phyloP scores from a whole-genome alignment of 164 flowering plant genomes.

The Vitis amurensis region DNA sequence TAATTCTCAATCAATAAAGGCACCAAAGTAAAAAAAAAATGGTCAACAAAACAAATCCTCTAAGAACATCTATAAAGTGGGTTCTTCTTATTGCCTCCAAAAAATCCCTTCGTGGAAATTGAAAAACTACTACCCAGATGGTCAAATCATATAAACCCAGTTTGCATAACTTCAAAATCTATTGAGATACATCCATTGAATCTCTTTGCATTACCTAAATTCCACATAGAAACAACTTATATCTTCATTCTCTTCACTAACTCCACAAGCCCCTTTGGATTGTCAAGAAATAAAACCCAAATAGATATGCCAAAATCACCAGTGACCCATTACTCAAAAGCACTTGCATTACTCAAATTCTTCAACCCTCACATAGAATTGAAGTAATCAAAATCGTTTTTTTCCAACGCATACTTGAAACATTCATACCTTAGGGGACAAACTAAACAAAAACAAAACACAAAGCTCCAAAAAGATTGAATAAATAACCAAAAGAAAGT shows the following conservation, averaged over 20 bases:
- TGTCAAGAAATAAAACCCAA: not conserved
- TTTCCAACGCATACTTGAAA: not conserved
- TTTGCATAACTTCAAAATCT: not conserved
- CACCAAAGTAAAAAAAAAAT: not conserved
- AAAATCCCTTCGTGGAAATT: not conserved
- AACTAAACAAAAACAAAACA: not conserved
- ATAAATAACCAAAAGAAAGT: not conserved
- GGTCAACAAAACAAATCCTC: slow-evolving; percentile 3
- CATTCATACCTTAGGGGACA: too few species aligned
- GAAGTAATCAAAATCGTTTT: not conserved
- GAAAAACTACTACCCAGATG: not conserved
- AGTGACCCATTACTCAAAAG: not conserved
- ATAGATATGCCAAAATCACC: too few species aligned
- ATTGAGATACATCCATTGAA: not conserved
- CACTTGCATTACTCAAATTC: slow-evolving; percentile 1
- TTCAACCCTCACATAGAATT: not conserved
- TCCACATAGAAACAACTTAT: too few species aligned
- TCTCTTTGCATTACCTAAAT: not conserved
- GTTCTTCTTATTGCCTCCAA: not conserved
- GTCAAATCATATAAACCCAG: not conserved
- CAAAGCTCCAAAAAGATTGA: not conserved
- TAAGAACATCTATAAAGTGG: slow-evolving; percentile 9
- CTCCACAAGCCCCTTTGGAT: not conserved
- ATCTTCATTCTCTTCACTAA: too few species aligned
- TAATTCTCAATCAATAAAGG: slow-evolving; percentile 16